Percentiles rank a stretch among this genome's conserved stretches.
phyloP scores from a whole-genome alignment of 441 rosid genomes.

The Arabidopsis lyrata region DNA sequence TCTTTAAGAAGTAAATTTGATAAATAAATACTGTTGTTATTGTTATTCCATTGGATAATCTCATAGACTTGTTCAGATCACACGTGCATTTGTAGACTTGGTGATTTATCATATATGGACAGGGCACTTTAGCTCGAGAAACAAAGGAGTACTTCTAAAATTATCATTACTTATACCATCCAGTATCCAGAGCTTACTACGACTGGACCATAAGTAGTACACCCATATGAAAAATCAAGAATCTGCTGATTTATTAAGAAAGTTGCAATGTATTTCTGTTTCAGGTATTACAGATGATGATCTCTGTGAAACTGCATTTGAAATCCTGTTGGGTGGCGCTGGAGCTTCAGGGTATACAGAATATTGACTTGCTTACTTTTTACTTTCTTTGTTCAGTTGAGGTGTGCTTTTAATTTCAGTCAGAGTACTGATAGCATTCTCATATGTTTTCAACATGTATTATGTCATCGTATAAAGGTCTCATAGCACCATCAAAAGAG shows the following conservation, averaged over 20 bases:
- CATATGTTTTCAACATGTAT: constrained; percentile 23
- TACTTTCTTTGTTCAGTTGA: background rate
- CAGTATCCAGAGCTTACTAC: constrained; percentile 24
- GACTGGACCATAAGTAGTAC: constrained; percentile 18
- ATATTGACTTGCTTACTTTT: constrained; percentile 27
- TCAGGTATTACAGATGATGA: constrained; percentile 93
- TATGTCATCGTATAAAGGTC: constrained; percentile 62
- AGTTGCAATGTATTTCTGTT: constrained; percentile 31
- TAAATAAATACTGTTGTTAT: background rate
- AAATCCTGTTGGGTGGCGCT: constrained; percentile 93
- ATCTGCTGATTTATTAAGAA: constrained; percentile 13
- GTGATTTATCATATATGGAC: constrained; percentile 22
- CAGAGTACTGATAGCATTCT: constrained; percentile 1
- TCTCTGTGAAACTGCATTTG: constrained; percentile 95
- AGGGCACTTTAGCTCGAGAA: constrained; percentile 10
- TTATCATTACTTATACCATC: constrained; percentile 1
- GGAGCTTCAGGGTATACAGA: constrained; percentile 91
- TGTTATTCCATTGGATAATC: constrained; percentile 13
- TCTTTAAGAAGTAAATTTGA: constrained; percentile 1
- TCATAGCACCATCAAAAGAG: constrained; percentile 90
- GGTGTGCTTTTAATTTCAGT: constrained; percentile 6
- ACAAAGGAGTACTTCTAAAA: background rate
- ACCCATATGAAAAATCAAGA: constrained; percentile 3
- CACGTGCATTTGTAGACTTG: background rate
- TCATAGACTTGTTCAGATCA: background rate